Conservation (phyloP, 345 rosid species). For the Nephelium lappaceum region DNA sequence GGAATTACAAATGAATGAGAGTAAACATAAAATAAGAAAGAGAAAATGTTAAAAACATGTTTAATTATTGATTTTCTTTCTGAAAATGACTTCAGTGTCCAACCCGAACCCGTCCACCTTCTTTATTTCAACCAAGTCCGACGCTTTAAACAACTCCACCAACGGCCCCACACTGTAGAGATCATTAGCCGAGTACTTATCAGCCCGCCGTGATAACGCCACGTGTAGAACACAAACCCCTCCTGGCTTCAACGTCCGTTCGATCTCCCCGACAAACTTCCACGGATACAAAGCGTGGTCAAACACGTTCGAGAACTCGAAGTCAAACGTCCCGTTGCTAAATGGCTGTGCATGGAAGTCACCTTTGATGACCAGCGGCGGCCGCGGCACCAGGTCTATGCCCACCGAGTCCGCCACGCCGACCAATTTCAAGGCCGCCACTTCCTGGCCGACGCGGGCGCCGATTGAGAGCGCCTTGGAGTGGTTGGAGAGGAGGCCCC, state of each 20-base stretch:
- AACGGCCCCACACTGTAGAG: constrained; percentile 38
- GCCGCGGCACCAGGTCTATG: constrained; percentile 40
- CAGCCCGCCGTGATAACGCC: constrained; percentile 35
- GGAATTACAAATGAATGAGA: background rate
- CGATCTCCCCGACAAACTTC: constrained; percentile 41
- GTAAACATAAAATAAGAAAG: background rate
- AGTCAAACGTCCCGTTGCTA: constrained; percentile 37
- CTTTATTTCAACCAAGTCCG: constrained; percentile 32
- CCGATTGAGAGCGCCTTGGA: constrained; percentile 43
- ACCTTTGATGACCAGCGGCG: constrained; percentile 44
- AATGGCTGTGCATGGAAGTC: constrained; percentile 50
- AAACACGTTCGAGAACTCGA: constrained; percentile 50
- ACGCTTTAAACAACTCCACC: constrained; percentile 29
- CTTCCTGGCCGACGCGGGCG: constrained; percentile 50
- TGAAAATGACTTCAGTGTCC: constrained; percentile 42
- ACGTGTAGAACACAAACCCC: constrained; percentile 48
- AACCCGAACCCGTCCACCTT: constrained; percentile 45
- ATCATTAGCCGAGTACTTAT: constrained; percentile 50
- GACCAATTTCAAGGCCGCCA: constrained; percentile 30
- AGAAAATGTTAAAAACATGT: background rate
- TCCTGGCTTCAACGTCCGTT: constrained; percentile 41
- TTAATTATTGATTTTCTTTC: constrained; percentile 13
- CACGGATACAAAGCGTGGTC: constrained; percentile 45
- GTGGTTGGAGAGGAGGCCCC: constrained; percentile 24
- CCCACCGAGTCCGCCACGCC: constrained; percentile 43